A percentile compares a stretch with the other conserved stretches of the same genome.
Conservation (phyloP, 2,329 filamentous ascomycete genomes). For the Neoarthrinium moseri region DNA sequence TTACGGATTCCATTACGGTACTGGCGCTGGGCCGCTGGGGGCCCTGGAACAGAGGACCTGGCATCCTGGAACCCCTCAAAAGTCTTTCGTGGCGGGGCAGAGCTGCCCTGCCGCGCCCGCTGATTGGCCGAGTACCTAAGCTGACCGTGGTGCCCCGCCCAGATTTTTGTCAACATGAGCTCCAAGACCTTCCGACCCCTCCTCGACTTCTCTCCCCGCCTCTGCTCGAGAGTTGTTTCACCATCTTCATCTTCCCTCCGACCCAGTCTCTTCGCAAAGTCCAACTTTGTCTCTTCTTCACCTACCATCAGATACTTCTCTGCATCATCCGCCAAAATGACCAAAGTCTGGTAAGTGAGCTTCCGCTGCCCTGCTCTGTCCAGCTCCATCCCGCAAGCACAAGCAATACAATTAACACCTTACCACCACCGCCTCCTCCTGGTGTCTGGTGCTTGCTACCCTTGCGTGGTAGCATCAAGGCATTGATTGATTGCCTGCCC, state of each 20-base stretch:
- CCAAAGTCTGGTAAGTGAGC: constrained; percentile 33
- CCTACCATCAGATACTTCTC: constrained; percentile 43
- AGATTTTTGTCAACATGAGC: constrained; percentile 12
- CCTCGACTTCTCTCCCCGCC: constrained; percentile 18
- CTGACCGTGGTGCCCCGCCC: constrained; percentile 9
- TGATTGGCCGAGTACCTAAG: constrained; percentile 7
- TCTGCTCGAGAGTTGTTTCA: constrained; percentile 34
- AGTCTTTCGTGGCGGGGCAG: constrained; percentile 6
- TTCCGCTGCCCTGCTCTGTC: too few species aligned
- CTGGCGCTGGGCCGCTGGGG: background rate
- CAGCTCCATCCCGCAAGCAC: too few species aligned
- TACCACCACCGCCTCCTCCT: constrained; percentile 6
- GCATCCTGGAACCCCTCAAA: constrained; percentile 9
- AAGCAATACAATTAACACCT: constrained; percentile 24
- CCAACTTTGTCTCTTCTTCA: constrained; percentile 35
- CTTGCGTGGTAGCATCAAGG: constrained; percentile 10
- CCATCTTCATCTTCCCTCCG: constrained; percentile 35
- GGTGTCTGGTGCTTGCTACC: too few species aligned
- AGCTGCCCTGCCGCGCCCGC: background rate
- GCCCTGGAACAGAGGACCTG: too few species aligned
- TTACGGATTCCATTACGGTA: background rate
- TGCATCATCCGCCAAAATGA: constrained; percentile 72
- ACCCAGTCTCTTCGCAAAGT: constrained; percentile 26
- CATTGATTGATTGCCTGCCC: too few species aligned
- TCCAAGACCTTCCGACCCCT: constrained; percentile 11